Conservation (phyloP, 2,329 filamentous ascomycete species). For the Aspergillus piperis region DNA sequence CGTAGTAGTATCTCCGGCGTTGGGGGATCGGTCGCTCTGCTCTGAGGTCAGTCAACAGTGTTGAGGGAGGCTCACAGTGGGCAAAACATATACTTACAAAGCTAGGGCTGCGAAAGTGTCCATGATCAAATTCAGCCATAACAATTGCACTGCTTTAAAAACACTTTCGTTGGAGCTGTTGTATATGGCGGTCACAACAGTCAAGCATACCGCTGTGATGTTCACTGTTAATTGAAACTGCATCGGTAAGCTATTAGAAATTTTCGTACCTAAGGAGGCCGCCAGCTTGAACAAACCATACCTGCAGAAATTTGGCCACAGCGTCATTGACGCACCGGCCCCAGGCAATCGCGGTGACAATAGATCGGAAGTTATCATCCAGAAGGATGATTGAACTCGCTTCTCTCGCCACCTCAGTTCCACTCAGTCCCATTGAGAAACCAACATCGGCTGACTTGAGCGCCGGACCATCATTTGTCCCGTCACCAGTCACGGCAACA, state of each 20-base stretch:
- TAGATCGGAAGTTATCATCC: constrained; percentile 64
- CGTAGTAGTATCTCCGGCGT: constrained; percentile 74
- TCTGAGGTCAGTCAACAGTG: no score
- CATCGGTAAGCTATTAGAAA: not conserved
- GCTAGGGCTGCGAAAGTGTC: constrained; percentile 82
- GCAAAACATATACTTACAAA: constrained; percentile 51
- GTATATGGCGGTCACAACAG: constrained; percentile 80
- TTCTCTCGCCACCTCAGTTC: constrained; percentile 66
- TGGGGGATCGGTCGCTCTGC: constrained; percentile 74
- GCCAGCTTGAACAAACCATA: not conserved
- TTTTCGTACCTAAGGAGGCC: no score
- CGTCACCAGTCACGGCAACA: constrained; percentile 62
- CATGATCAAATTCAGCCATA: constrained; percentile 96
- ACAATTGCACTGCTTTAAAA: constrained; percentile 79
- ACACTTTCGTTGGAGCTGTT: constrained; percentile 65
- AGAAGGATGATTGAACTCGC: constrained; percentile 65
- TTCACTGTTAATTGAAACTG: constrained; percentile 69
- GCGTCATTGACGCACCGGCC: constrained; percentile 66
- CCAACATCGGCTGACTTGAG: constrained; percentile 64
- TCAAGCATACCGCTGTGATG: constrained; percentile 80
- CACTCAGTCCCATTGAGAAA: constrained; percentile 65
- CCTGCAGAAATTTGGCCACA: constrained; percentile 64
- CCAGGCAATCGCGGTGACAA: constrained; percentile 66
- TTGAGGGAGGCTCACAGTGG: constrained; percentile 10
- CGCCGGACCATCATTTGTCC: constrained; percentile 64